Evolutionary conservation across 1,284 basidiomycete genomes (phyloP).

Genomic region (Chalciporus sp.): DNA sequence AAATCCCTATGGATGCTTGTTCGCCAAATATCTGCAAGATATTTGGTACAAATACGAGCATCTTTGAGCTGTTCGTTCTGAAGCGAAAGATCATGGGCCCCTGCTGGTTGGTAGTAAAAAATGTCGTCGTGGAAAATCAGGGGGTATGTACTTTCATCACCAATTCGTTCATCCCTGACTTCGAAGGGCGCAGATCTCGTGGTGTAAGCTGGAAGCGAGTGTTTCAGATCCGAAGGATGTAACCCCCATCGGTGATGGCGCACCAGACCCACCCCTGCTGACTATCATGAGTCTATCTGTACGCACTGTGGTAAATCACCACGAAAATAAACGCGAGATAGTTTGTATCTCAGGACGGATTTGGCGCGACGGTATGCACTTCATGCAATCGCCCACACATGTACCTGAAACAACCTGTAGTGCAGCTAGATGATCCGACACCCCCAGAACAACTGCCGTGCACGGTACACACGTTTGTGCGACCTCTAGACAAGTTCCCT

Average conservation of each 20-base stretch:
- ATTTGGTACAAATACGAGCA: conserved; percentile 91
- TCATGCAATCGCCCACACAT: neutral
- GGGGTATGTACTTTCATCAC: conserved; percentile 56
- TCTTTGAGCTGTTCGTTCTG: conserved; percentile 94
- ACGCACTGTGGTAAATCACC: conserved; percentile 94
- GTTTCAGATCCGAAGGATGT: conserved; percentile 88
- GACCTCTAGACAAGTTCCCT: conserved; percentile 91
- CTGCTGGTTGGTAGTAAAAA: conserved; percentile 91
- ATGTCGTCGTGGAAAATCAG: conserved; percentile 71
- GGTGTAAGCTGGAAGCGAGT: conserved; percentile 94
- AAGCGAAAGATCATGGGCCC: conserved; percentile 99
- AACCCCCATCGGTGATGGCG: conserved; percentile 77
- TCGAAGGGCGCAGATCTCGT: conserved; percentile 66
- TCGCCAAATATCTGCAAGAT: conserved; percentile 87
- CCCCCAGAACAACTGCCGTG: conserved; percentile 87
- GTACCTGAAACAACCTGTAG: conserved; percentile 41
- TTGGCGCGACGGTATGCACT: conserved; percentile 82
- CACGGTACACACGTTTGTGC: conserved; percentile 86
- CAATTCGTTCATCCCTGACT: conserved; percentile 1
- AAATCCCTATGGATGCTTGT: conserved; percentile 70
- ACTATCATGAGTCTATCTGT: conserved; percentile 90
- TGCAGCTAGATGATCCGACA: conserved; percentile 86
- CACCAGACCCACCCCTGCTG: conserved; percentile 87
- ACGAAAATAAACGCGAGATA: conserved; percentile 92
- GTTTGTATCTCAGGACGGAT: conserved; percentile 85